Conservation (phyloP, 768 basidiomycete species). For the Auriscalpium microsporum region DNA sequence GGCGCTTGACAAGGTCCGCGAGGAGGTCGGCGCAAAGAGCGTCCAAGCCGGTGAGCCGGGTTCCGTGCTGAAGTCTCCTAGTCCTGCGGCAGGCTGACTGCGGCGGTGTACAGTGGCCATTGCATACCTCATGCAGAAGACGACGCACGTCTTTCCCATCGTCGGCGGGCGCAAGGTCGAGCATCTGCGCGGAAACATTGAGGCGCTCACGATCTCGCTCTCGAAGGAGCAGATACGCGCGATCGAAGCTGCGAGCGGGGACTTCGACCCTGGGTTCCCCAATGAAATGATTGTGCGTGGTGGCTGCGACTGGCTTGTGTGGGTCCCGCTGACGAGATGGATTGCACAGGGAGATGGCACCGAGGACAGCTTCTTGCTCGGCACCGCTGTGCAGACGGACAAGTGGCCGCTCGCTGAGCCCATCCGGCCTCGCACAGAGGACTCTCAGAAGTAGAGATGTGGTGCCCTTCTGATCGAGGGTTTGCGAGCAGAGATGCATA, state of each 20-base stretch:
- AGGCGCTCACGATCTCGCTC: constrained; percentile 35
- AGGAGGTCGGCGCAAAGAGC: constrained; percentile 26
- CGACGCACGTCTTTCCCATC: constrained; percentile 36
- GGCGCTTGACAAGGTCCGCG: constrained; percentile 14
- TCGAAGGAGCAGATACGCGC: constrained; percentile 32
- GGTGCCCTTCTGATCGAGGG: too few relatives aligned
- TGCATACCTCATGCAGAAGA: constrained; percentile 41
- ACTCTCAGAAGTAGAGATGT: too few relatives aligned
- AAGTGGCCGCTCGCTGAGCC: not conserved
- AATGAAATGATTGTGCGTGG: constrained; percentile 15
- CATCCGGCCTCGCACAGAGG: not conserved
- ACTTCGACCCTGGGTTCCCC: constrained; percentile 37
- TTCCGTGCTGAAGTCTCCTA: not conserved
- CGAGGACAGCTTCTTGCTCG: not conserved
- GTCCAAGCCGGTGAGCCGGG: constrained; percentile 12
- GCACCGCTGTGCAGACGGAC: not conserved
- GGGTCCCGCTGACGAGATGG: not conserved
- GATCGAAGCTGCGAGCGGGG: constrained; percentile 28
- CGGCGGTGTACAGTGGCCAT: constrained; percentile 27
- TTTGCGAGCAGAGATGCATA: too few relatives aligned
- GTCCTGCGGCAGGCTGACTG: not conserved
- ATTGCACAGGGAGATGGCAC: not conserved
- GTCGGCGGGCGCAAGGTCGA: constrained; percentile 39
- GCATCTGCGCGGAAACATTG: constrained; percentile 36
- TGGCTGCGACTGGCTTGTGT: not conserved